These are phyloP conservation scores for Calonectria hongkongensis DNA, from an alignment of 2,329 filamentous ascomycete species.

Conservation along the genomic window DNA sequence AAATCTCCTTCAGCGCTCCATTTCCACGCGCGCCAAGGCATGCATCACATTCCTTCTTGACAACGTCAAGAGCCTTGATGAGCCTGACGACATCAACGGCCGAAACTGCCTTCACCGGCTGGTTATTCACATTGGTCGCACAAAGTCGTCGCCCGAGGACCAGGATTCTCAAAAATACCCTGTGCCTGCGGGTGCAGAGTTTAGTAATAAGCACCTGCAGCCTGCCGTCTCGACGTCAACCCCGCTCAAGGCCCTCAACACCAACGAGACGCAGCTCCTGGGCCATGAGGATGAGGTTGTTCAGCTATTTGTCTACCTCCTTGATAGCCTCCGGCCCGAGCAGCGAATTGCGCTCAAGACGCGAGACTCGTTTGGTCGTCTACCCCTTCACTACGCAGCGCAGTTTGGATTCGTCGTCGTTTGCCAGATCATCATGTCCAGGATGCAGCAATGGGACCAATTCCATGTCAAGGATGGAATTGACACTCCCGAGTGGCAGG, in stretches of 20 bases:
- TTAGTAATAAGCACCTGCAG: constrained; percentile 84
- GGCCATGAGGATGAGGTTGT: constrained; percentile 84
- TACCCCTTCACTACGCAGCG: constrained; percentile 94
- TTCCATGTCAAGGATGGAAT: constrained; percentile 91
- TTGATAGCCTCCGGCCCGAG: constrained; percentile 80
- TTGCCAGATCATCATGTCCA: constrained; percentile 89
- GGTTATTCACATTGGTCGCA: constrained; percentile 92
- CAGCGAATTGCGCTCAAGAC: constrained; percentile 82
- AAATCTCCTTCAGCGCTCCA: constrained; percentile 86
- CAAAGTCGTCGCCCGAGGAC: constrained; percentile 71
- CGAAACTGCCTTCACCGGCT: constrained; percentile 95
- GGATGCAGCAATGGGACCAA: constrained; percentile 91
- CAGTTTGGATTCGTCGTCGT: constrained; percentile 96
- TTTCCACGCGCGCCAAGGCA: constrained; percentile 79
- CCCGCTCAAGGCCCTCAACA: constrained; percentile 75
- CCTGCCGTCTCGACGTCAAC: constrained; percentile 82
- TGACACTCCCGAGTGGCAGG: constrained; percentile 92
- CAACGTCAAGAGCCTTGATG: constrained; percentile 83
- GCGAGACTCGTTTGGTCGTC: constrained; percentile 86
- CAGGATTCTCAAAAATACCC: constrained; percentile 71
- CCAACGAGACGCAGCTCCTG: constrained; percentile 80
- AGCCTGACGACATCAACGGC: constrained; percentile 93
- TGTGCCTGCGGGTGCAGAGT: constrained; percentile 69
- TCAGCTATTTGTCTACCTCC: constrained; percentile 75
- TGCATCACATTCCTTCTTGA: constrained; percentile 84